Evolutionary conservation across 805 yeast genomes (phyloP), one percentile per base, ranked within the genome.

Genomic region (Pachysolen tannophilus): DNA sequence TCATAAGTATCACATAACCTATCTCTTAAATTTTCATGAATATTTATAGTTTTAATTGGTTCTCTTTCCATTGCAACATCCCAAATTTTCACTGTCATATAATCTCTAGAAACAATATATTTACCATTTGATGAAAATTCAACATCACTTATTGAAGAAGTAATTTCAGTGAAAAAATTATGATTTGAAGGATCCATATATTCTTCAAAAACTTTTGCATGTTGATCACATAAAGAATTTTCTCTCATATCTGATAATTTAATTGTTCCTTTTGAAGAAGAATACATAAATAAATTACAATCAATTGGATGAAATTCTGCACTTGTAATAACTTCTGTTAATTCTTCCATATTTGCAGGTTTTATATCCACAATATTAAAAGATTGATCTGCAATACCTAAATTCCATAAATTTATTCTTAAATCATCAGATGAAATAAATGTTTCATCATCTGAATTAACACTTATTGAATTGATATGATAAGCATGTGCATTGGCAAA

Each of bases 321-420:
- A 51, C 88, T 75, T 13, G 99, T 92, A 45, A 92, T 90, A 34
- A 92, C 98, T 60, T 92, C 98, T 8, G 98, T 90, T 49, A 92
- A 72, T 62, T 92, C 99, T 65, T 92, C 99, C 98, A 92, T 94
- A 60, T 87, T 87, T 6, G 87, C 84, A 8, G 99, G 99, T 58
- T 94, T 87, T 52, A 92, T 92, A 61, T 92, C 98, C 39, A 92
- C 97, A 45, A 92, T 92, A 59, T 92, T 94, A 62, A 92, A 92
- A 49, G 88, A 76, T 63, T 90, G 96, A 60, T 90, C 95, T 15
- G 96, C 86, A 47, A 87, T 83, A 36, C 85, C 87, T 46, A 88
- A 67, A 58, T 90, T 88, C 99, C 99, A 92, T 45, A 92, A 65
- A 58, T 92, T 92, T 53, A 92, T 82, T 54, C 99, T 75, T 55